These are phyloP conservation scores for Coemansia sp. DNA, from an alignment of 371 early-diverging fungal species.

Conservation along the genomic window DNA sequence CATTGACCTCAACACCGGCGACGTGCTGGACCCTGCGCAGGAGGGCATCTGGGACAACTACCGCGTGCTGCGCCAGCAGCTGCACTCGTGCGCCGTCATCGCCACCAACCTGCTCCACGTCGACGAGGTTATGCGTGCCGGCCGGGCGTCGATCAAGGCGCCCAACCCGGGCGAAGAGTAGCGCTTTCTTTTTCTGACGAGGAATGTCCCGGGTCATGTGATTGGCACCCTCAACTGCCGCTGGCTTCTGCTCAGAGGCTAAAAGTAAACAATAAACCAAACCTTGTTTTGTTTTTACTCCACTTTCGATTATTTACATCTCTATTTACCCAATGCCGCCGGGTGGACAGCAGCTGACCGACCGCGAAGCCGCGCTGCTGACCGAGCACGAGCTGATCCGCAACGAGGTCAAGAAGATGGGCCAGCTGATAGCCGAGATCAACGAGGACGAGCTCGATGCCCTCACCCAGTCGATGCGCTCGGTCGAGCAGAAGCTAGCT, in stretches of 20 bases:
- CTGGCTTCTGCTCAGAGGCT: no score
- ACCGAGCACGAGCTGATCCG: conserved; percentile 50
- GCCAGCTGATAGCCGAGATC: conserved; percentile 39
- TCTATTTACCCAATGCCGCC: conserved; percentile 12
- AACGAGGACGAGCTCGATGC: conserved; percentile 49
- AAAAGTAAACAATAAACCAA: neutral
- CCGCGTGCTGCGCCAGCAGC: conserved; percentile 93
- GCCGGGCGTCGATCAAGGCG: conserved; percentile 70
- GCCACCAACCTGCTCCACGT: conserved; percentile 98
- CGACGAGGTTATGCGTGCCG: conserved; percentile 99
- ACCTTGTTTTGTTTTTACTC: neutral
- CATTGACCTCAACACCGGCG: conserved; percentile 92
- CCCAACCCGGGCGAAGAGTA: conserved; percentile 46
- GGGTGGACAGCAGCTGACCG: conserved; percentile 43
- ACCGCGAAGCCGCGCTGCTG: conserved; percentile 44
- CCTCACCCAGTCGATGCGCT: conserved; percentile 48
- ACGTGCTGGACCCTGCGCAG: conserved; percentile 87
- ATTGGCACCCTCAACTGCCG: no score
- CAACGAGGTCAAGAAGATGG: conserved; percentile 48
- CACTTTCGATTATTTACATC: neutral
- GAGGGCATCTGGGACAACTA: conserved; percentile 99
- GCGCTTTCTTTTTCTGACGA: no score
- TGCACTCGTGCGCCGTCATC: conserved; percentile 94
- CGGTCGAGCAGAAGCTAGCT: conserved; percentile 48
- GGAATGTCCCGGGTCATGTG: no score